Conservation (phyloP, 176 grass and related monocot genomes). For the Pontederia crassipes region DNA sequence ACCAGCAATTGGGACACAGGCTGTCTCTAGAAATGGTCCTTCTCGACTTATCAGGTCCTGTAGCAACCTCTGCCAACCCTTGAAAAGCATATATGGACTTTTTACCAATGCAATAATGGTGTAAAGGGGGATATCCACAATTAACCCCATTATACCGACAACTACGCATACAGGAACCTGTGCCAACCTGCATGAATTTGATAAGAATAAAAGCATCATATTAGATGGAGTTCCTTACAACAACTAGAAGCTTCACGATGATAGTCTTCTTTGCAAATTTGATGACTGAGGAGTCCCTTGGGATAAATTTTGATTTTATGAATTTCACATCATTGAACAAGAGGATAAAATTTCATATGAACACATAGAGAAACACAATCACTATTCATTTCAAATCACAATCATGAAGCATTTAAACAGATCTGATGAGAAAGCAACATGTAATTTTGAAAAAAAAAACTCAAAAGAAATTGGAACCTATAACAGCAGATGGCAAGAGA, state of each 20-base stretch:
- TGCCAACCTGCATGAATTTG: constrained; percentile 42
- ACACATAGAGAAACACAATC: too few relatives aligned
- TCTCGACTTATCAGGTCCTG: constrained; percentile 82
- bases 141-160: constrained; percentile 50
- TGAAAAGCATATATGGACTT: constrained; percentile 97
- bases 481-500: too few relatives aligned
- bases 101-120: constrained; percentile 76
- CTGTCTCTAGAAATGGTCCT: constrained; percentile 75
- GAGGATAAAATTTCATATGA: too few relatives aligned
- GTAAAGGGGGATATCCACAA: constrained; percentile 73
- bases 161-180: constrained; percentile 60
- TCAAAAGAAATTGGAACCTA: too few relatives aligned
- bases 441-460: too few relatives aligned
- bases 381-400: too few relatives aligned
- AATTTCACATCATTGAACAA: too few relatives aligned
- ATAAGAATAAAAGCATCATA: neutral
- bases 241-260: neutral
- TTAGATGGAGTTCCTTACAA: neutral
- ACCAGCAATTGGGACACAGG: constrained; percentile 78
- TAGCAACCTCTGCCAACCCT: constrained; percentile 91
- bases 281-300: too few relatives aligned
- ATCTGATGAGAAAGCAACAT: too few relatives aligned
- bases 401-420: too few relatives aligned
- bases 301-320: too few relatives aligned
- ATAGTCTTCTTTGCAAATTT: neutral